These are phyloP conservation scores for Suillus subalutaceus DNA, from an alignment of 768 basidiomycete species.

Conservation along the genomic window DNA sequence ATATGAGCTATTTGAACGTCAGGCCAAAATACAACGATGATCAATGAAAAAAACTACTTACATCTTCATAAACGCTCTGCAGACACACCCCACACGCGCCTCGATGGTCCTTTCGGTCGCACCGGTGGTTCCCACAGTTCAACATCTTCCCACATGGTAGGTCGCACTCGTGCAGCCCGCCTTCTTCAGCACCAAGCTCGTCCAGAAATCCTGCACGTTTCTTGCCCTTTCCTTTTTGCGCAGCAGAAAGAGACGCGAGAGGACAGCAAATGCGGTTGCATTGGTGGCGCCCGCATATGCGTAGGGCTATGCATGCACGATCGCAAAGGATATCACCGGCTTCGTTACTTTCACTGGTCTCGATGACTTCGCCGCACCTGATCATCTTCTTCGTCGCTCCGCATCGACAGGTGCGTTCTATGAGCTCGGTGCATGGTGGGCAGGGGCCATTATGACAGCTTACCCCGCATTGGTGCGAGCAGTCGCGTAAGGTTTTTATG, in stretches of 20 bases:
- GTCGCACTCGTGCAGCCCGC: conserved; percentile 84
- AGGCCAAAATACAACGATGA: neutral
- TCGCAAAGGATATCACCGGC: conserved; percentile 81
- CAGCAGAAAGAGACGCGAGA: conserved; percentile 61
- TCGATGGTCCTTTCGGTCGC: conserved; percentile 80
- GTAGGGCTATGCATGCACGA: conserved; percentile 72
- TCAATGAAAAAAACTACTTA: conserved; percentile 31
- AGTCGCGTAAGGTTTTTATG: conserved; percentile 60
- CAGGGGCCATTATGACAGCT: conserved; percentile 81
- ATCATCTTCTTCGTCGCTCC: conserved; percentile 62
- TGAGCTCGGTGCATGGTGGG: conserved; percentile 71
- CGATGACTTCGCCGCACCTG: conserved; percentile 47
- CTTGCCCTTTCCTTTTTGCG: conserved; percentile 65
- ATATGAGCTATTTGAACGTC: conserved; percentile 55
- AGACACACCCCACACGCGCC: conserved; percentile 84
- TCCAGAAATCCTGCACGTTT: conserved; percentile 47
- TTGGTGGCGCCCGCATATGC: conserved; percentile 85
- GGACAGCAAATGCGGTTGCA: conserved; percentile 90
- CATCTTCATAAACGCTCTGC: conserved; percentile 91
- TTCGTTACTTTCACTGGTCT: conserved; percentile 37
- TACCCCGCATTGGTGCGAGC: conserved; percentile 72
- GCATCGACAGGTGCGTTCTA: conserved; percentile 85
- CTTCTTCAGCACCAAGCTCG: conserved; percentile 51
- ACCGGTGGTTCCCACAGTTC: conserved; percentile 77
- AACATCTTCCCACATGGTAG: conserved; percentile 75